A percentile compares a stretch with the other conserved stretches of the same genome.
These are phyloP conservation scores for Ceratocystis huliohia DNA, from an alignment of 2,329 filamentous ascomycete species.

Conservation along the genomic window DNA sequence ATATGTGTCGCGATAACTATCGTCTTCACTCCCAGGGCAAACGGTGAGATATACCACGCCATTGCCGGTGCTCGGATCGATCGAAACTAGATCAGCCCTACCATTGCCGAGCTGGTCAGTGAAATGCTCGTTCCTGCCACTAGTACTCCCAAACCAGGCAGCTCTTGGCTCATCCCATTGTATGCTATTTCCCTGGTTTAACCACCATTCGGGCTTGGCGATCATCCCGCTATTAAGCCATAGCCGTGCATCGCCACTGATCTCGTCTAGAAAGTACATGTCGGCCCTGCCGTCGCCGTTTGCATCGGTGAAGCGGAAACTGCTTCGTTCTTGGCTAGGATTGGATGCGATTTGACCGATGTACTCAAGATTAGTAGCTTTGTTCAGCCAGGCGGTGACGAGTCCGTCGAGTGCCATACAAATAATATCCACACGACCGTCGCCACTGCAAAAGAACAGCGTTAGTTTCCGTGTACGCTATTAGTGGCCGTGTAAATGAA, in stretches of 20 bases:
- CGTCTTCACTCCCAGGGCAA: conserved; percentile 11
- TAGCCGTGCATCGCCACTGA: conserved; percentile 26
- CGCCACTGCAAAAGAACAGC: conserved; percentile 21
- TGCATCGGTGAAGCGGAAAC: conserved; percentile 30
- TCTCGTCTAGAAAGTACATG: conserved; percentile 29
- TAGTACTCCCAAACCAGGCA: conserved; percentile 20
- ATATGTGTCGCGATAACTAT: conserved; percentile 1
- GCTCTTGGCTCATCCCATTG: background rate
- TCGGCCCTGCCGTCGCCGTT: conserved; percentile 30
- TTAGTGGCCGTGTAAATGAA: background rate
- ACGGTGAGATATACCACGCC: conserved; percentile 7
- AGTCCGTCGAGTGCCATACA: conserved; percentile 27
- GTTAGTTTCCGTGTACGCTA: conserved; percentile 6
- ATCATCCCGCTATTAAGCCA: conserved; percentile 27
- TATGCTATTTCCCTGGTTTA: background rate
- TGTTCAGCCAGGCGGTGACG: conserved; percentile 24
- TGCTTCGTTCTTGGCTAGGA: conserved; percentile 28
- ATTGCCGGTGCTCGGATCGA: conserved; percentile 16
- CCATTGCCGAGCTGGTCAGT: conserved; percentile 25
- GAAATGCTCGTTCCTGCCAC: conserved; percentile 23
- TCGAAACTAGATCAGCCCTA: conserved; percentile 24
- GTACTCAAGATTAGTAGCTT: conserved; percentile 19
- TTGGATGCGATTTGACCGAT: conserved; percentile 27
- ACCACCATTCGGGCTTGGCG: background rate
- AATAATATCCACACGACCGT: conserved; percentile 27